Evolutionary conservation across 2,329 filamentous ascomycete genomes (phyloP).

Genomic region (Penicillium crustosum): DNA sequence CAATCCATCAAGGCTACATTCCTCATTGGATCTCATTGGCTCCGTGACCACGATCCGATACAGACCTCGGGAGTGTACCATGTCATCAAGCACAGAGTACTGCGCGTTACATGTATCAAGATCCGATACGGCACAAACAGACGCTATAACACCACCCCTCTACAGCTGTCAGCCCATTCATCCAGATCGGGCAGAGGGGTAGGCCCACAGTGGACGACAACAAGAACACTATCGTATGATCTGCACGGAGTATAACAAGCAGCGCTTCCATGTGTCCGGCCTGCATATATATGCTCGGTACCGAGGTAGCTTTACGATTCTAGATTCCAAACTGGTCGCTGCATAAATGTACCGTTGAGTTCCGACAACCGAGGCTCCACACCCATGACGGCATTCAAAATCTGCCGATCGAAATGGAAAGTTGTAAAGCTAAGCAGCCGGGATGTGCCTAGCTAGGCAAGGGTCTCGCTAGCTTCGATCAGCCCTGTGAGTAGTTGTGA

Average conservation of each 20-base stretch:
- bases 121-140: not conserved
- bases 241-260: too few relatives aligned
- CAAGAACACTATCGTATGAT: not conserved
- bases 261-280: too few relatives aligned
- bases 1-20: not conserved
- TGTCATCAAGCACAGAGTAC: not conserved
- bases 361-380: not conserved
- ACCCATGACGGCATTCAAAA: not conserved
- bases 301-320: not conserved
- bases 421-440: not conserved
- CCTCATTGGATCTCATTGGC: not conserved
- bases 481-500: not conserved
- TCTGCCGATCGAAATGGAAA: not conserved
- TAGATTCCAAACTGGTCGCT: not conserved
- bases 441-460: not conserved
- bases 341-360: not conserved
- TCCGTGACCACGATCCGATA: not conserved
- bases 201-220: too few relatives aligned
- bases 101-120: too few relatives aligned
- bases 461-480: not conserved
- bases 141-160: not conserved
- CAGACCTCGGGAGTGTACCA: conserved; percentile 4
- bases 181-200: too few relatives aligned
- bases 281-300: not conserved
- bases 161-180: not conserved